phyloP scores from a whole-genome alignment of 768 basidiomycete genomes.

The Panellus pusillus region DNA sequence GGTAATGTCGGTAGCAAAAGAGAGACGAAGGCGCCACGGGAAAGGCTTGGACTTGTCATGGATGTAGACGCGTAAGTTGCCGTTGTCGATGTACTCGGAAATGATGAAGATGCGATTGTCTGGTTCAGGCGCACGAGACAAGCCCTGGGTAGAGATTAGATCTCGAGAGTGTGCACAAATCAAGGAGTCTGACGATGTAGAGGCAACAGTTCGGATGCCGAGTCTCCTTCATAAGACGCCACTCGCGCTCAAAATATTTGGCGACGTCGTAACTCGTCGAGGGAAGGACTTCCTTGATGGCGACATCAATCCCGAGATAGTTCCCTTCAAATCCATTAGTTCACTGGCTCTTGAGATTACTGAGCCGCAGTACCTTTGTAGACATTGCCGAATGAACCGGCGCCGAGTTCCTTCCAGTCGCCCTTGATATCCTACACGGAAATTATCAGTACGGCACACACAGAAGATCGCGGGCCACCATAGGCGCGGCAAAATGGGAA shows the following conservation, averaged over 20 bases:
- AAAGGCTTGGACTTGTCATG: slow-evolving; percentile 80
- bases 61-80: slow-evolving; percentile 90
- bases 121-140: slow-evolving; percentile 74
- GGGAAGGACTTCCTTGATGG: slow-evolving; percentile 94
- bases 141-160: slow-evolving; percentile 89
- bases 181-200: slow-evolving; percentile 36
- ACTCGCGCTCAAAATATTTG: slow-evolving; percentile 99
- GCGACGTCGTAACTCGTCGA: slow-evolving; percentile 90
- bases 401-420: slow-evolving; percentile 85
- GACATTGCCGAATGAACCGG: slow-evolving; percentile 92
- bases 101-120: slow-evolving; percentile 91
- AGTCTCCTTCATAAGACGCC: slow-evolving; percentile 86
- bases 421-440: slow-evolving; percentile 75
- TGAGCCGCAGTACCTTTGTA: slow-evolving; percentile 62
- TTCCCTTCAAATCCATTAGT: slow-evolving; percentile 46
- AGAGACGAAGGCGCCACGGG: slow-evolving; percentile 91
- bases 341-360: background rate
- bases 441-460: slow-evolving; percentile 4
- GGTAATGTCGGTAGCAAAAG: slow-evolving; percentile 92
- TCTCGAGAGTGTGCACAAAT: slow-evolving; percentile 71
- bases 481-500: background rate
- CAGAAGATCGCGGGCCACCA: slow-evolving; percentile 6
- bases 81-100: slow-evolving; percentile 91
- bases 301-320: slow-evolving; percentile 95
- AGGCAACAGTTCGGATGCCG: slow-evolving; percentile 11